Evolutionary conservation across 495 filamentous ascomycete species (phyloP).

Genomic region (Usnea hakonensis): DNA sequence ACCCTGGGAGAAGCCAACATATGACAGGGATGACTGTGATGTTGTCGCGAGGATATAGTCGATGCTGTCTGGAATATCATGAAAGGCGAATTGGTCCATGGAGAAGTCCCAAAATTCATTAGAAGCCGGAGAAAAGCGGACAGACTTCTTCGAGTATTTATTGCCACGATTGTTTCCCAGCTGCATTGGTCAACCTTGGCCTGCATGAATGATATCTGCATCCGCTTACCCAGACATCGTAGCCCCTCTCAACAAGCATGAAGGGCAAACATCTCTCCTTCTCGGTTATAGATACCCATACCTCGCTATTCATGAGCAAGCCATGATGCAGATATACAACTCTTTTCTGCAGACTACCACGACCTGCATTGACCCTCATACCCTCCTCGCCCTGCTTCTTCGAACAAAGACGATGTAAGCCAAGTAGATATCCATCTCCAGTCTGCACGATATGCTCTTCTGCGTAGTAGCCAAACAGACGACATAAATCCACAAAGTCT

Average conservation of each 20-base stretch:
- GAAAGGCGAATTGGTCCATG: conserved; percentile 95
- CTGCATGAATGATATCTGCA: not conserved
- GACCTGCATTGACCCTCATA: conserved; percentile 61
- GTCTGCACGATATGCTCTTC: conserved; percentile 97
- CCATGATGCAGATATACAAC: conserved; percentile 96
- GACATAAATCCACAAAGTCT: conserved; percentile 88
- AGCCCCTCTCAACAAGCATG: conserved; percentile 80
- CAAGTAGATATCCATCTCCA: conserved; percentile 85
- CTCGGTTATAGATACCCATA: conserved; percentile 92
- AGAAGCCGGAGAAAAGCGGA: conserved; percentile 61
- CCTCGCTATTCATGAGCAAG: conserved; percentile 96
- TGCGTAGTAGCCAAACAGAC: conserved; percentile 78
- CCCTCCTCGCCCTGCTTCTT: conserved; percentile 65
- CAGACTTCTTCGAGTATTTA: conserved; percentile 95
- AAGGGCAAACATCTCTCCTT: conserved; percentile 81
- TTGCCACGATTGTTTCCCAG: conserved; percentile 96
- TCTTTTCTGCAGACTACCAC: conserved; percentile 64
- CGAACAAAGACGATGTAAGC: conserved; percentile 80
- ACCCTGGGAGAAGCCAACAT: conserved; percentile 94
- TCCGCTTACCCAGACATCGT: conserved; percentile 82
- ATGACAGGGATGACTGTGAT: conserved; percentile 74
- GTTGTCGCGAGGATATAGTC: conserved; percentile 83
- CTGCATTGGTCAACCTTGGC: conserved; percentile 31
- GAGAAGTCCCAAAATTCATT: conserved; percentile 92
- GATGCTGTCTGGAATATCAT: conserved; percentile 94